phyloP scores from a whole-genome alignment of 768 basidiomycete genomes.

The Paxillus ammoniavirescens region DNA sequence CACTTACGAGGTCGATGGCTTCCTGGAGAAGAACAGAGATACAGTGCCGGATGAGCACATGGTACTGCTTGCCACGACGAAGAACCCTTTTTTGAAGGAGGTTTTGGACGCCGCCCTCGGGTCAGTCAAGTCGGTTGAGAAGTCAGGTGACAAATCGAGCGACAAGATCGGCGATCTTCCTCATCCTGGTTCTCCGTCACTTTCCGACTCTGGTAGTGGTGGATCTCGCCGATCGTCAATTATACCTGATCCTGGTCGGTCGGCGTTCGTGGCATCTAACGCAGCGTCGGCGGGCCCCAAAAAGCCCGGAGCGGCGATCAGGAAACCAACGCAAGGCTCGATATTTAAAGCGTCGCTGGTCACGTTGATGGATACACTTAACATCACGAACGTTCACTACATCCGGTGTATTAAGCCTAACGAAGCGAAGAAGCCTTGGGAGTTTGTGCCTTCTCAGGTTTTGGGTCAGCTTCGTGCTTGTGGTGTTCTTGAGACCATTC shows the following conservation, averaged over 20 bases:
- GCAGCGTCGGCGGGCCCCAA: conserved; percentile 44
- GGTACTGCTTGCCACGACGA: conserved; percentile 78
- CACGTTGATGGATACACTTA: conserved; percentile 95
- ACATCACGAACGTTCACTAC: conserved; percentile 97
- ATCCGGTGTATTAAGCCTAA: conserved; percentile 99
- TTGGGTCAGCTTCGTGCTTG: conserved; percentile 93
- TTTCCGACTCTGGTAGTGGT: conserved; percentile 74
- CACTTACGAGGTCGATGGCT: conserved; percentile 97
- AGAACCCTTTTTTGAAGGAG: conserved; percentile 92
- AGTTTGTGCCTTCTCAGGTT: conserved; percentile 94
- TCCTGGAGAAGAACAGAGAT: conserved; percentile 98
- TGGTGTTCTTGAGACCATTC: conserved; percentile 97
- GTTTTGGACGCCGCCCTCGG: conserved; percentile 89
- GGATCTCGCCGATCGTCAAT: conserved; percentile 80
- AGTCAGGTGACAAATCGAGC: conserved; percentile 41
- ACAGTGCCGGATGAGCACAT: conserved; percentile 99
- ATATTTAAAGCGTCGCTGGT: conserved; percentile 97
- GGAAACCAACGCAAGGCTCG: conserved; percentile 95
- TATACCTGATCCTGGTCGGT: conserved; percentile 85
- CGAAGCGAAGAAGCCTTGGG: conserved; percentile 95
- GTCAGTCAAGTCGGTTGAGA: conserved; percentile 62
- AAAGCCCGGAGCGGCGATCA: conserved; percentile 66
- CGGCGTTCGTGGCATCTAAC: conserved; percentile 59
- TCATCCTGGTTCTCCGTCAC: conserved; percentile 70
- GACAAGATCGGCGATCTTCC: conserved; percentile 49